phyloP scores from a whole-genome alignment of 306 rosid species.

The Vicia sativa region DNA sequence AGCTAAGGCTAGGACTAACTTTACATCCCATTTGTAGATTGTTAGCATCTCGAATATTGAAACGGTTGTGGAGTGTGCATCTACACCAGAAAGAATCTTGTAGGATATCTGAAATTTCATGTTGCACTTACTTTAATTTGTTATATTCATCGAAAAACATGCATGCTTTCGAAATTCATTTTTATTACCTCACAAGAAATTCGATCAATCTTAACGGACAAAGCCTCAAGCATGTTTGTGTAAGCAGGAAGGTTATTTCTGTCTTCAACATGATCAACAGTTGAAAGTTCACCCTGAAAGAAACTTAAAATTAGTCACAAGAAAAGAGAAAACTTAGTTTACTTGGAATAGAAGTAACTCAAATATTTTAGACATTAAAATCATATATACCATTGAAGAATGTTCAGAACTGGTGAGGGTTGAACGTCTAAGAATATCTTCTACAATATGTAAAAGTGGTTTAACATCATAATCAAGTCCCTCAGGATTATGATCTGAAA shows the following conservation, averaged over 20 bases:
- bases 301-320: conserved; percentile 17
- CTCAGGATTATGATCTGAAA: conserved; percentile 54
- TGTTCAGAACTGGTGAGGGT: conserved; percentile 33
- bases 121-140: conserved; percentile 21
- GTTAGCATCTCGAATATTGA: conserved; percentile 51
- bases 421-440: conserved; percentile 54
- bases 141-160: neutral
- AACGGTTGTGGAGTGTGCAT: conserved; percentile 52
- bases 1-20: conserved; percentile 54
- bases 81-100: conserved; percentile 47
- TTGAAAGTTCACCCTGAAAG: conserved; percentile 42
- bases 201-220: conserved; percentile 57
- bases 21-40: conserved; percentile 53
- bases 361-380: neutral
- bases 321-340: neutral
- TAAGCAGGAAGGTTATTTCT: conserved; percentile 38
- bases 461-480: conserved; percentile 47
- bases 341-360: conserved; percentile 1
- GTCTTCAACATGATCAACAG: conserved; percentile 46
- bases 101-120: conserved; percentile 49
- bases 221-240: conserved; percentile 45
- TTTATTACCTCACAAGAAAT: conserved; percentile 56
- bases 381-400: conserved; percentile 37
- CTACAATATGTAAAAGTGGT: conserved; percentile 60
- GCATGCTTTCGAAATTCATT: neutral